phyloP scores from a whole-genome alignment of 2,329 filamentous ascomycete species.

The Bisporella sp. region DNA sequence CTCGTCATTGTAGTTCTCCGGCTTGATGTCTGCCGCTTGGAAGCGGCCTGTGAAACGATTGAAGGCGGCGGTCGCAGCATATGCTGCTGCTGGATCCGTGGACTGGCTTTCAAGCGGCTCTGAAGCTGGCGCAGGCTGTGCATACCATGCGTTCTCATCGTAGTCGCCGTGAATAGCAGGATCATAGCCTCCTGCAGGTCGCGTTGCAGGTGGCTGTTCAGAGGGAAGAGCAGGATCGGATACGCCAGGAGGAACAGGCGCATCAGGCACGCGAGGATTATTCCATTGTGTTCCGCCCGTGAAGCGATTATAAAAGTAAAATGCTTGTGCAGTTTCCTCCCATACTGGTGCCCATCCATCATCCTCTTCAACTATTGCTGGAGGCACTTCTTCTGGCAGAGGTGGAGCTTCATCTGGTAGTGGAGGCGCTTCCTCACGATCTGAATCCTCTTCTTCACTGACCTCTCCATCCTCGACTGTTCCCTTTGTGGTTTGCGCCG shows the following conservation, averaged over 20 bases:
- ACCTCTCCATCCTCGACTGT: constrained; percentile 11
- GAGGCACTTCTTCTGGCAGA: constrained; percentile 43
- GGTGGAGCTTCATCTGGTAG: constrained; percentile 30
- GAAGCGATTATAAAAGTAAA: constrained; percentile 81
- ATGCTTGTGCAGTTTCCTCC: constrained; percentile 61
- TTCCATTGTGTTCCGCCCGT: constrained; percentile 75
- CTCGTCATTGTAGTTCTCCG: constrained; percentile 77
- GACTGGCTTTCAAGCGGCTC: constrained; percentile 26
- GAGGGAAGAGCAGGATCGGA: constrained; percentile 21
- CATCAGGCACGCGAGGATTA: constrained; percentile 66
- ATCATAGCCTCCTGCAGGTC: constrained; percentile 73
- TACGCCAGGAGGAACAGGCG: constrained; percentile 20
- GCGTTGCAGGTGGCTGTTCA: constrained; percentile 12
- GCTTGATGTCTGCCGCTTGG: constrained; percentile 59
- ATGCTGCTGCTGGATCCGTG: constrained; percentile 42
- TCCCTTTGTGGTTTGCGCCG: not conserved
- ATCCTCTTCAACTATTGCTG: constrained; percentile 45
- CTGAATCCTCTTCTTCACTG: constrained; percentile 5
- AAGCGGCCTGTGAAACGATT: constrained; percentile 86
- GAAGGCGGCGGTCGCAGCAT: constrained; percentile 69
- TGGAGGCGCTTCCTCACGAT: constrained; percentile 7
- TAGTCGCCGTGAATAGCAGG: constrained; percentile 95
- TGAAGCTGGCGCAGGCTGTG: constrained; percentile 45
- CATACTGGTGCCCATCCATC: constrained; percentile 78
- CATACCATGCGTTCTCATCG: constrained; percentile 93